These are phyloP conservation scores for Erodium texanum DNA, from an alignment of 441 rosid species.

Conservation along the genomic window DNA sequence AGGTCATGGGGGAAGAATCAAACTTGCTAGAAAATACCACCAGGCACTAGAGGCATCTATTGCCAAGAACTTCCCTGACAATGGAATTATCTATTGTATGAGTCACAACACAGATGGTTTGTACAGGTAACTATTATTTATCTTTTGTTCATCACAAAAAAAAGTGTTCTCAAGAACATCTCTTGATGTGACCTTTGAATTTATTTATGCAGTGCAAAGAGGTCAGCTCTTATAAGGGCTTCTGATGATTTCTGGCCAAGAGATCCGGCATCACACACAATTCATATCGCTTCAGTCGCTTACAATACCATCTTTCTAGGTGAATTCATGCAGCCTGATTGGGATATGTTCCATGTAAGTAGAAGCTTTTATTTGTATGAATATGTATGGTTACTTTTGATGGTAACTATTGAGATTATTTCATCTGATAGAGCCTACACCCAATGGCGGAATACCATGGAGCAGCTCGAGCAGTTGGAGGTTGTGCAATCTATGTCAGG, in stretches of 20 bases:
- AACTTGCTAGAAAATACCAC: slow-evolving; percentile 71
- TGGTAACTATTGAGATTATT: background rate
- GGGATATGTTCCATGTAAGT: slow-evolving; percentile 83
- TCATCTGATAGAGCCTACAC: slow-evolving; percentile 35
- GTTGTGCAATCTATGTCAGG: slow-evolving; percentile 70
- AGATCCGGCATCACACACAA: slow-evolving; percentile 82
- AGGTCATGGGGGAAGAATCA: slow-evolving; percentile 78
- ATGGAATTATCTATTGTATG: slow-evolving; percentile 92
- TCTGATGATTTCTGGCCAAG: slow-evolving; percentile 91
- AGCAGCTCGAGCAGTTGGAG: slow-evolving; percentile 86
- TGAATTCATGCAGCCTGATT: slow-evolving; percentile 81
- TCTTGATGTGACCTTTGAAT: background rate
- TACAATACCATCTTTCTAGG: slow-evolving; percentile 84
- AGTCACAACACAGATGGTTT: slow-evolving; percentile 89
- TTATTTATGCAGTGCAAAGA: slow-evolving; percentile 52
- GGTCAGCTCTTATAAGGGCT: slow-evolving; percentile 78
- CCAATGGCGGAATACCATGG: slow-evolving; percentile 90
- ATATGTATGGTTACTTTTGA: background rate
- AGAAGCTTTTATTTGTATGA: background rate
- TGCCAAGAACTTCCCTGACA: slow-evolving; percentile 63
- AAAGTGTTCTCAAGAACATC: background rate
- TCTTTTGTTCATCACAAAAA: no score
- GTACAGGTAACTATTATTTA: slow-evolving; percentile 20
- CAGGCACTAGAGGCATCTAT: slow-evolving; percentile 84
- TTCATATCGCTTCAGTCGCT: slow-evolving; percentile 80